Evolutionary conservation across 2,329 filamentous ascomycete species (phyloP).

Genomic region (Hymenoscyphus salicellus): DNA sequence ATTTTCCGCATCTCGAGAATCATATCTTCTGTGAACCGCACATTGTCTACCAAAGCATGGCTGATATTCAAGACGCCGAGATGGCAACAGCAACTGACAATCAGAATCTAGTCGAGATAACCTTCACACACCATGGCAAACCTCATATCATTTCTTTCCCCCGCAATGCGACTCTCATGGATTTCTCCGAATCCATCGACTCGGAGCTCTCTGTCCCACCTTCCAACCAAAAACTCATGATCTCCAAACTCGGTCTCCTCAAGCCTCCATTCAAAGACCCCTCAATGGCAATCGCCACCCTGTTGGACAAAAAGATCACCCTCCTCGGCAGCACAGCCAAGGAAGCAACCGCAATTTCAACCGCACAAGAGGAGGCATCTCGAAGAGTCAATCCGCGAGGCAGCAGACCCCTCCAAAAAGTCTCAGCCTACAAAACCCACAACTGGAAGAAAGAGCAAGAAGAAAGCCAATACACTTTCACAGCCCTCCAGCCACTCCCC

Average conservation of each 20-base stretch:
- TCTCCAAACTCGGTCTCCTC: conserved; percentile 62
- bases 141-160: conserved; percentile 46
- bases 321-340: conserved; percentile 61
- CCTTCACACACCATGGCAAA: conserved; percentile 47
- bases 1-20: background rate
- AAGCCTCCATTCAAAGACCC: conserved; percentile 63
- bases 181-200: conserved; percentile 60
- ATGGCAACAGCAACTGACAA: conserved; percentile 29
- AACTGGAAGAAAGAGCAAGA: conserved; percentile 44
- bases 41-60: background rate
- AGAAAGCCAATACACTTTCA: conserved; percentile 74
- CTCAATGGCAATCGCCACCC: conserved; percentile 44
- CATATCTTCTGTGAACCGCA: conserved; percentile 10
- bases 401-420: conserved; percentile 33
- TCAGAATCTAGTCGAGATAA: conserved; percentile 42
- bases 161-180: conserved; percentile 48
- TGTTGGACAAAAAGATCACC: conserved; percentile 59
- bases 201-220: conserved; percentile 55
- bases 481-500: conserved; percentile 68
- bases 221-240: conserved; percentile 66
- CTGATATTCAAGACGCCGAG: conserved; percentile 19
- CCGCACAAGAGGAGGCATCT: conserved; percentile 48
- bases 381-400: conserved; percentile 43
- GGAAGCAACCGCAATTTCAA: conserved; percentile 56
- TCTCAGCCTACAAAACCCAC: conserved; percentile 41